phyloP scores from a whole-genome alignment of 2,329 filamentous ascomycete genomes.

The Dactylellina leptospora region DNA sequence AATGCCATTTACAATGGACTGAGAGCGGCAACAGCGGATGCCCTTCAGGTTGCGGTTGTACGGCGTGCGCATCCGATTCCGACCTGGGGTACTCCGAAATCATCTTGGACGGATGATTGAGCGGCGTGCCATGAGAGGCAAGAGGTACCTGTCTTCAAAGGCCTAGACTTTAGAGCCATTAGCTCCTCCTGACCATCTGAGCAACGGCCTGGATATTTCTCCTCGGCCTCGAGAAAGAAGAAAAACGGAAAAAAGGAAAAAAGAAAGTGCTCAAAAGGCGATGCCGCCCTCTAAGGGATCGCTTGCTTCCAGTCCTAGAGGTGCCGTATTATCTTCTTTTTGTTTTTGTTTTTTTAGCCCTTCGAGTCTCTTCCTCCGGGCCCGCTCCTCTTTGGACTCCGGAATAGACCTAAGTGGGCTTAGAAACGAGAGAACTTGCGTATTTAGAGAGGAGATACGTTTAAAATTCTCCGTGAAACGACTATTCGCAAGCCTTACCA shows the following conservation, averaged over 20 bases:
- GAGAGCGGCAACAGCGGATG: slow-evolving; percentile 29
- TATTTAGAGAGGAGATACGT: slow-evolving; percentile 71
- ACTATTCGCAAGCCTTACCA: slow-evolving; percentile 77
- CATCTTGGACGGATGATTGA: slow-evolving; percentile 2
- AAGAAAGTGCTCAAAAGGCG: no score
- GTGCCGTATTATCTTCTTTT: background rate
- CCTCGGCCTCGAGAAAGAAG: background rate
- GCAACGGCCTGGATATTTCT: no score
- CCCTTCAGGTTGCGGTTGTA: slow-evolving; percentile 46
- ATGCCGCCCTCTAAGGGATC: slow-evolving; percentile 34
- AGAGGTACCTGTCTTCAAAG: no score
- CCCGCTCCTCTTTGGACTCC: slow-evolving; percentile 26
- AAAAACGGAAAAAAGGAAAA: no score
- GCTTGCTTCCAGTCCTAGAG: background rate
- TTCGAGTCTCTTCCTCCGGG: slow-evolving; percentile 19
- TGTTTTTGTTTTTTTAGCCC: slow-evolving; percentile 23
- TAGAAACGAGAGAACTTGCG: no score
- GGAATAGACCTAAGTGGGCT: no score
- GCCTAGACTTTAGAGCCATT: no score
- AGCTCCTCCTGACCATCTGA: no score
- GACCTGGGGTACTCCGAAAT: slow-evolving; percentile 30
- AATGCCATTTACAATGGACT: slow-evolving; percentile 57
- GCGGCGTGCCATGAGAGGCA: no score
- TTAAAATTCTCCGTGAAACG: slow-evolving; percentile 75
- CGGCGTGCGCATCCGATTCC: slow-evolving; percentile 30